Conservation (phyloP, 352 stramenopile genomes). For the Aphanomyces stellatus region DNA sequence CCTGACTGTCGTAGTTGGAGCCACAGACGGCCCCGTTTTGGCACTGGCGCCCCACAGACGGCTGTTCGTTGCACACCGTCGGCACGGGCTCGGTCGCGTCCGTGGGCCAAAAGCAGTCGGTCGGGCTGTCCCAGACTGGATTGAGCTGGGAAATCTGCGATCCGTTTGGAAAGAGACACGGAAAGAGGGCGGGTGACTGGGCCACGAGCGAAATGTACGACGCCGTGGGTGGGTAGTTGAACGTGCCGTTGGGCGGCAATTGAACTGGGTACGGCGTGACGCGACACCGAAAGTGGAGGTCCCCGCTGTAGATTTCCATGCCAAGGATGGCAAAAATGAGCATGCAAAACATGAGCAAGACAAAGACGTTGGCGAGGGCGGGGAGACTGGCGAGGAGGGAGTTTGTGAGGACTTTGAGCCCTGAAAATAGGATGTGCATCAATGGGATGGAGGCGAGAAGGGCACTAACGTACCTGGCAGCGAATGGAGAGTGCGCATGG, state of each 20-base stretch:
- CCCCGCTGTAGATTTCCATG: slow-evolving; percentile 78
- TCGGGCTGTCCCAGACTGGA: slow-evolving; percentile 33
- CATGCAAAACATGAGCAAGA: slow-evolving; percentile 86
- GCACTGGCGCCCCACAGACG: slow-evolving; percentile 65
- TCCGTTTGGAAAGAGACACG: slow-evolving; percentile 26
- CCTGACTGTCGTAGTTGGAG: slow-evolving; percentile 56
- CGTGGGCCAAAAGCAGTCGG: slow-evolving; percentile 90
- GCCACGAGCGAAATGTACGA: slow-evolving; percentile 41
- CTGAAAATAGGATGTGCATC: not conserved
- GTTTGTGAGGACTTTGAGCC: slow-evolving; percentile 2
- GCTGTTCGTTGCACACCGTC: slow-evolving; percentile 36
- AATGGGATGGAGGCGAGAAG: not conserved
- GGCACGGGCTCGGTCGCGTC: slow-evolving; percentile 51
- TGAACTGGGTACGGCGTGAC: slow-evolving; percentile 66
- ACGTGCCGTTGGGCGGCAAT: slow-evolving; percentile 26
- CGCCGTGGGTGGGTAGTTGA: slow-evolving; percentile 47
- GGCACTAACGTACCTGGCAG: slow-evolving; percentile 32
- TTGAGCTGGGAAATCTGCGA: not conserved
- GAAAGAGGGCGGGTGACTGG: slow-evolving; percentile 27
- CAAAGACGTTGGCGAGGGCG: slow-evolving; percentile 76
- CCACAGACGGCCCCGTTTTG: slow-evolving; percentile 33
- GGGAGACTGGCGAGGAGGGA: slow-evolving; percentile 29
- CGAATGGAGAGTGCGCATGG: slow-evolving; percentile 50
- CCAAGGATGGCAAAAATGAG: slow-evolving; percentile 86
- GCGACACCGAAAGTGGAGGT: slow-evolving; percentile 66